Evolutionary conservation across 495 filamentous ascomycete genomes (phyloP), one percentile per base, ranked within the genome.

Genomic region (Baudoinia panamericana): DNA sequence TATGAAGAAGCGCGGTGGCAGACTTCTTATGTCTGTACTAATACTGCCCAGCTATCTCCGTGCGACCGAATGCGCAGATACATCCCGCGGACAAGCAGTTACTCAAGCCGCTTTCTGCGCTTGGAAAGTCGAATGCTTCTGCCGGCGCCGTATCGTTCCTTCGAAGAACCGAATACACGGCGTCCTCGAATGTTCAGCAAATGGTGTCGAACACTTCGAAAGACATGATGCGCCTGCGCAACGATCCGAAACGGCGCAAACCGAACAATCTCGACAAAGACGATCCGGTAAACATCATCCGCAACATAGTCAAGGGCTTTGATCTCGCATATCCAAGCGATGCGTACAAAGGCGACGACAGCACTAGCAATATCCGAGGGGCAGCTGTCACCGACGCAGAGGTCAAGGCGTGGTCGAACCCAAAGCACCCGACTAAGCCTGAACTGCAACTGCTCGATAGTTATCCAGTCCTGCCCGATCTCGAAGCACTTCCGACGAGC

Each of bases 91-190:
- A 97, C 61, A 75, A 82, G 25, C 64, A 71, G 3, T 78, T 97
- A 30, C 70, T 96, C 30, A 73, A 82, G 47, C 78, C 82, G 1
- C 72, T 92, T 13, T 71, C 82, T 4, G 71, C 80, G 20, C 72
- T 95, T 18, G 84, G 82, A 16, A 92, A 93, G 58, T 79, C 44
- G 36, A 45, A 37, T 33, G 48, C 36, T 10, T 22, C 25, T 6
- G 24, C 8, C 31, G 36, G 48, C 84, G 1, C 68, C 64, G 22
- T 70, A 36, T 93, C 85, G 48, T 96, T 97, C 73, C 73, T 97
- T 39, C 82, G 90, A 25, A 78, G 88, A 31, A 95, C 92, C 11
- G 92, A 97, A 56, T 95, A 96, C 57, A 94, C 92, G 43, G 85
- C 88, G 3, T 78, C 82, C 6, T 73, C 73, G 29, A 57, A 65